These are phyloP conservation scores for Coniferiporia sulphurascens DNA, from an alignment of 1,284 basidiomycete genomes.

Conservation along the genomic window DNA sequence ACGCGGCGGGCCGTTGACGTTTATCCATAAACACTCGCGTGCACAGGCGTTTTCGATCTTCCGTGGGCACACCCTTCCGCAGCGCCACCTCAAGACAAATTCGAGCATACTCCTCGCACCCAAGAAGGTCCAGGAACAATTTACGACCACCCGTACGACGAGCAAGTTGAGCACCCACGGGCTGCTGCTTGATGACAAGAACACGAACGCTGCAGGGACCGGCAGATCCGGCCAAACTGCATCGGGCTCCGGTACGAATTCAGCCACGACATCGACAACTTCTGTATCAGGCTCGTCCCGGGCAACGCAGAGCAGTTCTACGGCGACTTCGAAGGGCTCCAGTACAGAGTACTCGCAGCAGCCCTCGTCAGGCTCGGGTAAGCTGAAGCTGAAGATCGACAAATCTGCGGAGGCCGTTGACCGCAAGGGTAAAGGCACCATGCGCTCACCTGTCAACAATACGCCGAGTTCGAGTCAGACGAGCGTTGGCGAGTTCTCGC, in stretches of 20 bases:
- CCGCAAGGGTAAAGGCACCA: conserved; percentile 21
- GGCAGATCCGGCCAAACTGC: conserved; percentile 9
- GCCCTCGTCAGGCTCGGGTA: not conserved
- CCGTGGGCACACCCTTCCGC: conserved; percentile 46
- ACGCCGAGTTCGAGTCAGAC: conserved; percentile 7
- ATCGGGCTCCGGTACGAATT: conserved; percentile 7
- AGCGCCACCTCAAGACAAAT: conserved; percentile 36
- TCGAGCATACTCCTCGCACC: conserved; percentile 61
- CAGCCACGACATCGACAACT: conserved; percentile 11
- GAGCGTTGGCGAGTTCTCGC: not conserved
- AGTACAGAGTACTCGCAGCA: not conserved
- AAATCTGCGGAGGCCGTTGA: conserved; percentile 7
- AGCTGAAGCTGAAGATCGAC: conserved; percentile 19
- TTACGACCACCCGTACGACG: conserved; percentile 73
- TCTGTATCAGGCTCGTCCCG: conserved; percentile 3
- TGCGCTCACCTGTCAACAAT: conserved; percentile 3
- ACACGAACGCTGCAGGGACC: not conserved
- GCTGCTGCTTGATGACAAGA: conserved; percentile 44
- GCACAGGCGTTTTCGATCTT: conserved; percentile 72
- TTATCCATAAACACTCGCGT: conserved; percentile 75
- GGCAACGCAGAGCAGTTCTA: not conserved
- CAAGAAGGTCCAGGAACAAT: conserved; percentile 67
- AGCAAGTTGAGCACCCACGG: conserved; percentile 63
- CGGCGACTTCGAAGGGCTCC: not conserved
- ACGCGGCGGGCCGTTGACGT: conserved; percentile 53